A percentile compares a stretch with the other conserved stretches of the same genome.
Evolutionary conservation across 805 yeast genomes (phyloP).

Genomic region (Jamesozyma hellenica): DNA sequence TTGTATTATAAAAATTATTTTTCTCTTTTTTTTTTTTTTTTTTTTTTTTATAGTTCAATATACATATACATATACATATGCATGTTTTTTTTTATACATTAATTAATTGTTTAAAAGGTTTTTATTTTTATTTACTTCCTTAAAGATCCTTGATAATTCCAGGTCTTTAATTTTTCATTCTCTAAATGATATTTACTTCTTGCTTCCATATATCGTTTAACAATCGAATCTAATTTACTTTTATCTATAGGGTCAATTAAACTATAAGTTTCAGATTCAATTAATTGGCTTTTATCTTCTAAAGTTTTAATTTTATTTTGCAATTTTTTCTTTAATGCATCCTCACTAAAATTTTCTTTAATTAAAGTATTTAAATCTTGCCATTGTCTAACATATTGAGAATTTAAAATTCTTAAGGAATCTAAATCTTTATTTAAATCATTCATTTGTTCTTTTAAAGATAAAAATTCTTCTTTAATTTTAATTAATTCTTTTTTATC

Average conservation of each 20-base stretch:
- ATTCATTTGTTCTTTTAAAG: slow-evolving; percentile 20
- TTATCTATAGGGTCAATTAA: slow-evolving; percentile 10
- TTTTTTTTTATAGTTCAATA: too few relatives aligned
- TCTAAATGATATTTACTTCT: slow-evolving; percentile 37
- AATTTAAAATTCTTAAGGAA: slow-evolving; percentile 21
- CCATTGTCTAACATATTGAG: slow-evolving; percentile 30
- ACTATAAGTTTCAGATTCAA: slow-evolving; percentile 7
- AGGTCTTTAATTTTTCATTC: slow-evolving; percentile 38
- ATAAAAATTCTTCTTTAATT: slow-evolving; percentile 15
- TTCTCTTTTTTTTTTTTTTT: too few relatives aligned
- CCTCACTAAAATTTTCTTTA: slow-evolving; percentile 32
- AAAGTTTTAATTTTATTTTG: slow-evolving; percentile 26
- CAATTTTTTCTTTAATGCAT: slow-evolving; percentile 27
- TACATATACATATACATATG: neutral
- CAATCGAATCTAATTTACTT: slow-evolving; percentile 31
- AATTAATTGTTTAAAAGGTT: too few relatives aligned
- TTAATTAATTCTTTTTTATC: slow-evolving; percentile 12
- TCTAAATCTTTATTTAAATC: slow-evolving; percentile 21
- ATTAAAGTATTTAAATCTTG: slow-evolving; percentile 29
- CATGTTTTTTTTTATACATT: neutral
- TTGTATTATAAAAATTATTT: too few relatives aligned
- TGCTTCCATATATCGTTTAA: slow-evolving; percentile 33
- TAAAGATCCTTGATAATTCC: slow-evolving; percentile 26
- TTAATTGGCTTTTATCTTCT: slow-evolving; percentile 15
- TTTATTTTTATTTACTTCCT: slow-evolving; percentile 5